Evolutionary conservation across 306 rosid genomes (phyloP), one percentile per base, ranked within the genome.

Genomic region (Pyrus communis): DNA sequence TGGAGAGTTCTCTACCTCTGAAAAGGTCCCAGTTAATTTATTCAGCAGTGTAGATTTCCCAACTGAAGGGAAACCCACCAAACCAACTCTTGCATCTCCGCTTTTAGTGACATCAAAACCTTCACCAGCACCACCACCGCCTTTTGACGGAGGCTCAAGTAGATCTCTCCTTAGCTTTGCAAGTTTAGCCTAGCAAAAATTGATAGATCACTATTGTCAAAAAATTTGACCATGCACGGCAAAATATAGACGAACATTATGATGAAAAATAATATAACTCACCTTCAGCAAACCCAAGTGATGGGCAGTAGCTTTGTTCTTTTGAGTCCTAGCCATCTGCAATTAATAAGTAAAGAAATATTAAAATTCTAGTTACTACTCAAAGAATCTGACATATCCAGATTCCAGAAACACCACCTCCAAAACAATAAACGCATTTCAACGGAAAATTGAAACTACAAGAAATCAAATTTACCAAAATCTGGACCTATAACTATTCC

Each of bases 41-140:
- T 92, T 95, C 83, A 95, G 85, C 33, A 95, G 82, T 25, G 99
- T 95, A 70, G 99, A 95, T 85, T 95, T 95, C 60, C 99, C 99
- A 74, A 95, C 99, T 13, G 99, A 95, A 76, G 97, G 99, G 75
- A 95, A 95, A 61, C 99, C 99, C 84, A 95, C 99, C 15, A 95
- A 89, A 79, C 99, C 97, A 83, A 95, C 99, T 77, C 99, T 92
- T 82, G 97, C 93, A 89, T 95, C 99, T 52, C 99, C 99, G 71
- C 99, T 95, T 87, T 95, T 95, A 78, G 99, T 95, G 60, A 92
- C 99, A 80, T 95, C 99, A 84, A 95, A 95, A 75, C 99, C 99
- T 80, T 95, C 99, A 75, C 99, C 99, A 60, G 97, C 97, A 66
- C 96, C 99, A 33, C 87, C 99, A 58, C 83, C 97, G 70, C 99